A percentile compares a stretch with the other conserved stretches of the same genome.
Evolutionary conservation across 441 rosid species (phyloP).

Genomic region (Pelargonium citronellum): DNA sequence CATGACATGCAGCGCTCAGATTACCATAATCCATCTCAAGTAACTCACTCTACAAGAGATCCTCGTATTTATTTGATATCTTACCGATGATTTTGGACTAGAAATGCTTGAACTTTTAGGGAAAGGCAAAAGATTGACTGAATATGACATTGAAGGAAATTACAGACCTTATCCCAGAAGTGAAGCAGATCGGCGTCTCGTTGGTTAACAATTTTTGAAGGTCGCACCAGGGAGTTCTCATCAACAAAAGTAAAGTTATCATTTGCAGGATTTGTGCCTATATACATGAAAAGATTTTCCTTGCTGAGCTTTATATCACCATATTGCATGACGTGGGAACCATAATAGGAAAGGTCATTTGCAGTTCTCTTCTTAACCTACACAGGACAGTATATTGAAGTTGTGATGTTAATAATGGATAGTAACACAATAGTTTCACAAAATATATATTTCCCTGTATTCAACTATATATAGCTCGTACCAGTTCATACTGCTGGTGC

Average conservation of each 20-base stretch:
- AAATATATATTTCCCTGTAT: no score
- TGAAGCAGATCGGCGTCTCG: constrained; percentile 92
- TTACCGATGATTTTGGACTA: no score
- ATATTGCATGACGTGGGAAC: constrained; percentile 93
- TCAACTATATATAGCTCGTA: constrained; percentile 29
- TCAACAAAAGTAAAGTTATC: constrained; percentile 63
- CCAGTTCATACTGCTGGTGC: constrained; percentile 78
- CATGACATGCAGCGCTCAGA: no score
- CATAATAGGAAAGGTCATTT: constrained; percentile 38
- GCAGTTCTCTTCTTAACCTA: constrained; percentile 80
- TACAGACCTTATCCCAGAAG: constrained; percentile 69
- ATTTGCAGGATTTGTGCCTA: constrained; percentile 89
- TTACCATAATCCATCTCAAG: no score
- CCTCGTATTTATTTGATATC: no score
- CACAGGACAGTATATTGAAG: constrained; percentile 12
- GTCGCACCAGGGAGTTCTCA: constrained; percentile 48
- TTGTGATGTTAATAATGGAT: no score
- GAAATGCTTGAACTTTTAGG: background rate
- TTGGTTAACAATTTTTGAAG: constrained; percentile 66
- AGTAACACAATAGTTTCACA: no score
- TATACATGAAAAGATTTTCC: constrained; percentile 46
- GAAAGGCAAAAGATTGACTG: background rate
- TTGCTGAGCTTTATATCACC: constrained; percentile 58
- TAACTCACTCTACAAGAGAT: no score
- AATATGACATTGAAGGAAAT: background rate